Conservation (phyloP, 2,329 filamentous ascomycete species). For the Venturia nashicola region DNA sequence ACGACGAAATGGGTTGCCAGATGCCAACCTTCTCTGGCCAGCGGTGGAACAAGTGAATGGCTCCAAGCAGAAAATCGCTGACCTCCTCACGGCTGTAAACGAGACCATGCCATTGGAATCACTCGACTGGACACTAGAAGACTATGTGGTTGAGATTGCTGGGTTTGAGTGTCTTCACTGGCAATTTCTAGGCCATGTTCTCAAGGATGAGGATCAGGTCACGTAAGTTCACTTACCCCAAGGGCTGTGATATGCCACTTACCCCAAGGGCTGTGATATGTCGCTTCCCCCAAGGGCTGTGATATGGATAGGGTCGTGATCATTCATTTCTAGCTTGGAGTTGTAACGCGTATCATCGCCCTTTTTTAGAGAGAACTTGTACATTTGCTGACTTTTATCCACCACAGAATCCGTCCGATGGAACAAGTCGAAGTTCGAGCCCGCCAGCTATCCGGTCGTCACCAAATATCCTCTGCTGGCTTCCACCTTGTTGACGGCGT, state of each 20-base stretch:
- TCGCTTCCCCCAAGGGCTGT: too few relatives aligned
- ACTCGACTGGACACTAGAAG: slow-evolving; percentile 72
- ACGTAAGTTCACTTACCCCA: slow-evolving; percentile 42
- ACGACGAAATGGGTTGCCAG: slow-evolving; percentile 24
- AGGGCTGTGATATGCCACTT: not conserved
- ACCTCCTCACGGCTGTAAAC: slow-evolving; percentile 49
- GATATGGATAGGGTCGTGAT: too few relatives aligned
- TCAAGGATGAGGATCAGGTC: slow-evolving; percentile 76
- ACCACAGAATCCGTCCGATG: slow-evolving; percentile 61
- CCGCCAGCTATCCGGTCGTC: slow-evolving; percentile 60
- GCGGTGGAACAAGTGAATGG: slow-evolving; percentile 21
- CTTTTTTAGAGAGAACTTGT: not conserved
- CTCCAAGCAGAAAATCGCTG: slow-evolving; percentile 48
- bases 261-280: not conserved
- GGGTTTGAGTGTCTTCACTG: slow-evolving; percentile 85
- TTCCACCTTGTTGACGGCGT: slow-evolving; percentile 76
- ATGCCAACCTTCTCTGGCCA: slow-evolving; percentile 25
- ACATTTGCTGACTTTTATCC: not conserved
- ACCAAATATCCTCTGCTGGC: slow-evolving; percentile 70
- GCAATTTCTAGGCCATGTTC: slow-evolving; percentile 52
- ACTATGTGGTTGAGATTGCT: slow-evolving; percentile 71
- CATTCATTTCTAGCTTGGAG: not conserved
- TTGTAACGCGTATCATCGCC: not conserved
- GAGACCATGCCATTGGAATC: slow-evolving; percentile 78
- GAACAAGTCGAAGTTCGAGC: slow-evolving; percentile 61